Evolutionary conservation across 1,139 yeast genomes (phyloP), one percentile per base, ranked within the genome.

Genomic region (Kodamaea derodonti): DNA sequence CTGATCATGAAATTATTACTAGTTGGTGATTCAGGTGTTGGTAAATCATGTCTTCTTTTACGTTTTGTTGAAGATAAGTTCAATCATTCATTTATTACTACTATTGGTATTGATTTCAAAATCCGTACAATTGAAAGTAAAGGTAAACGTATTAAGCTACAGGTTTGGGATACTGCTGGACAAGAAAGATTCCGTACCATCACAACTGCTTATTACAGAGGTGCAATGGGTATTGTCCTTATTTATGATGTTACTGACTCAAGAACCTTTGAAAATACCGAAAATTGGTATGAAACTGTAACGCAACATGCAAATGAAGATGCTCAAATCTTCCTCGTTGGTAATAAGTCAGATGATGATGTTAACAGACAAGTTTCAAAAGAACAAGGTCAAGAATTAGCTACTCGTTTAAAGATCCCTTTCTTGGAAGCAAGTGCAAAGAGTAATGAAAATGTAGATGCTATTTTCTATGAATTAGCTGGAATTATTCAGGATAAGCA

Each of bases 101-200:
- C 98, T 34, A 92, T 92, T 54, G 98, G 98, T 37, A 92, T 92
- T 57, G 98, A 92, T 62, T 92, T 92, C 74, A 92, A 94, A 69
- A 90, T 94, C 60, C 84, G 97, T 63, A 90, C 97, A 27, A 88
- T 90, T 48, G 97, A 90, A 52, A 76, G 92, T 49, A 92, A 90
- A 48, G 95, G 95, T 40, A 85, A 86, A 63, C 82, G 84, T 50
- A 85, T 94, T 62, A 92, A 92, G 66, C 75, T 92, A 55, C 98
- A 92, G 62, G 88, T 92, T 29, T 92, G 98, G 98, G 98, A 92
- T 61, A 92, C 98, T 26, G 98, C 98, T 5, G 98, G 98, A 18
- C 98, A 92, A 66, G 98, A 92, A 63, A 76, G 98, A 52, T 92
- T 92, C 73, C 80, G 97, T 70, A 92, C 98, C 36, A 92, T 92